These are phyloP conservation scores for Candida quercuum DNA, from an alignment of 805 yeast species.

Conservation along the genomic window DNA sequence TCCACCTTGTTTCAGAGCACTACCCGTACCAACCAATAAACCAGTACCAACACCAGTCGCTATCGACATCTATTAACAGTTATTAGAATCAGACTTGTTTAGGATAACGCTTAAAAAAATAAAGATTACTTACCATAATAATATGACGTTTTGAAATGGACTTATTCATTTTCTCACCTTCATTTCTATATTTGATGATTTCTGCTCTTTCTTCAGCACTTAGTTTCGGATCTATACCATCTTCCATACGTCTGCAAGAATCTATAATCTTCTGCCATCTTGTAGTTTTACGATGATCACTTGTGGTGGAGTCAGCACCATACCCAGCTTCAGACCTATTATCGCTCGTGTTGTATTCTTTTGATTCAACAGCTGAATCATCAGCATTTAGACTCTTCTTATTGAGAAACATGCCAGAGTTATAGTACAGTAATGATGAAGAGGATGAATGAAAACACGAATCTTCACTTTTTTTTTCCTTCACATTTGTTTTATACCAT, in stretches of 20 bases:
- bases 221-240: conserved; percentile 33
- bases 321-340: conserved; percentile 16
- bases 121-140: too few relatives aligned
- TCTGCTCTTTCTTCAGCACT: conserved; percentile 36
- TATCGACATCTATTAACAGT: conserved; percentile 72
- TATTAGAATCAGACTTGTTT: too few relatives aligned
- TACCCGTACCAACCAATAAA: conserved; percentile 63
- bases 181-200: conserved; percentile 14
- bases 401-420: too few relatives aligned
- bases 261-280: conserved; percentile 29
- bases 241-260: conserved; percentile 28
- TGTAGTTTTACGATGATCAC: conserved; percentile 2
- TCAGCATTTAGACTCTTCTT: too few relatives aligned
- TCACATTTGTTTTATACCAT: too few relatives aligned
- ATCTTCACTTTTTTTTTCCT: too few relatives aligned
- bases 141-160: conserved; percentile 47
- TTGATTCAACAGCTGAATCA: too few relatives aligned
- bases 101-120: too few relatives aligned
- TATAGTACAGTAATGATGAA: too few relatives aligned
- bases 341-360: too few relatives aligned
- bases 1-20: conserved; percentile 53
- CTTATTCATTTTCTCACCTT: conserved; percentile 31
- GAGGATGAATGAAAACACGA: too few relatives aligned
- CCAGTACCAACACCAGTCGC: conserved; percentile 79
- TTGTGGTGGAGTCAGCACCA: conserved; percentile 13